These are phyloP conservation scores for Ceratocystis albifundus DNA, from an alignment of 2,329 filamentous ascomycete genomes.

Conservation along the genomic window DNA sequence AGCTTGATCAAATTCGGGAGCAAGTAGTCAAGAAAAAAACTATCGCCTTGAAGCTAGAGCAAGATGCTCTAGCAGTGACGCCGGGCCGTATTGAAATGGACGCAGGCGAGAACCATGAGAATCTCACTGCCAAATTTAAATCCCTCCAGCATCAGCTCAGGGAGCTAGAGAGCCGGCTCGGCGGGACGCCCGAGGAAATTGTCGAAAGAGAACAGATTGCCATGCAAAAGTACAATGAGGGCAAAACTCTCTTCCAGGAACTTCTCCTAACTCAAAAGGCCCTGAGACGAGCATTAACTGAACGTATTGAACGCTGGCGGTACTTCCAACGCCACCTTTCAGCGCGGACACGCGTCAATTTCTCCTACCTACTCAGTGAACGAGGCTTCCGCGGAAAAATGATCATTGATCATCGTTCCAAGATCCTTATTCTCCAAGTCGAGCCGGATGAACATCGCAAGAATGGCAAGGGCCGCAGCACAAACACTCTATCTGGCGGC, in stretches of 20 bases:
- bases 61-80: conserved; percentile 47
- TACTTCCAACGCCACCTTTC: conserved; percentile 77
- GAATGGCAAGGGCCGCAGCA: conserved; percentile 61
- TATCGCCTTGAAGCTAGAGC: conserved; percentile 42
- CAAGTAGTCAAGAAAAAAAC: conserved; percentile 32
- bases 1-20: conserved; percentile 32
- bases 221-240: conserved; percentile 33
- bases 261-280: conserved; percentile 35
- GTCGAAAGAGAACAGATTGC: conserved; percentile 38
- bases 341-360: conserved; percentile 71
- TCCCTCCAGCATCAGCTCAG: conserved; percentile 48
- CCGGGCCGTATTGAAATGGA: conserved; percentile 13
- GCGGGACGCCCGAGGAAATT: conserved; percentile 55
- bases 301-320: conserved; percentile 65
- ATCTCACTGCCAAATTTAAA: conserved; percentile 43
- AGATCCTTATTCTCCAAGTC: conserved; percentile 65
- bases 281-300: conserved; percentile 49
- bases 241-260: conserved; percentile 33
- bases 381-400: conserved; percentile 78
- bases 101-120: conserved; percentile 50
- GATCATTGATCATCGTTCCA: conserved; percentile 62
- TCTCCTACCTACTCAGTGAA: conserved; percentile 79
- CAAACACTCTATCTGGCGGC: conserved; percentile 86
- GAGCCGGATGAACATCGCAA: conserved; percentile 58
- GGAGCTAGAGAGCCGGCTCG: conserved; percentile 45